phyloP scores from a whole-genome alignment of 2,329 filamentous ascomycete species.

The Esteya vermicola region DNA sequence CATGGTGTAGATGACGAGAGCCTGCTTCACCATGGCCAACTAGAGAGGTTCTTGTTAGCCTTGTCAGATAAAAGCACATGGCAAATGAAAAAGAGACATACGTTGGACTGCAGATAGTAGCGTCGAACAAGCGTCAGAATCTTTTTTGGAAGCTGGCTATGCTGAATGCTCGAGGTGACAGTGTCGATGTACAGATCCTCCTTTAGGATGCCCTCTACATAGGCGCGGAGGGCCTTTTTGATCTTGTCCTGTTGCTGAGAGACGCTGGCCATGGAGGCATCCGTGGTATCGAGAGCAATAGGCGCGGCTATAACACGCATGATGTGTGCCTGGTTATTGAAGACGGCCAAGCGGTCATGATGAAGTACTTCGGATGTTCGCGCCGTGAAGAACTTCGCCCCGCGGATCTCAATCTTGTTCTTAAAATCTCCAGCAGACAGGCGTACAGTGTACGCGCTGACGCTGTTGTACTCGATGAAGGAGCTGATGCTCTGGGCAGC shows the following conservation, averaged over 20 bases:
- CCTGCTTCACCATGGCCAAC: conserved; percentile 35
- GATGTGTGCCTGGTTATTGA: conserved; percentile 22
- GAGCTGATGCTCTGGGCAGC: conserved; percentile 31
- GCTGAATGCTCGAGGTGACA: conserved; percentile 26
- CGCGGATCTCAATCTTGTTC: conserved; percentile 27
- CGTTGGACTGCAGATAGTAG: conserved; percentile 30
- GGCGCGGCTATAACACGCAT: conserved; percentile 29
- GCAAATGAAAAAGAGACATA: conserved; percentile 14
- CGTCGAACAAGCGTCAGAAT: conserved; percentile 32
- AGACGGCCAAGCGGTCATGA: conserved; percentile 33
- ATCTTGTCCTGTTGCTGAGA: conserved; percentile 29
- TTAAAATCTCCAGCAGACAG: conserved; percentile 34
- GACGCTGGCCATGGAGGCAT: conserved; percentile 16
- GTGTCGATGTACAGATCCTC: conserved; percentile 34
- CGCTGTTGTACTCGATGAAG: conserved; percentile 21
- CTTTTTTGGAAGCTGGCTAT: conserved; percentile 29
- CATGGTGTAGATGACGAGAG: conserved; percentile 40
- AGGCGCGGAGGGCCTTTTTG: conserved; percentile 27
- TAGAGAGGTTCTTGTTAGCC: conserved; percentile 11
- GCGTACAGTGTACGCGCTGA: conserved; percentile 25
- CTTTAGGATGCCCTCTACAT: conserved; percentile 30
- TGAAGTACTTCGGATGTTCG: conserved; percentile 30
- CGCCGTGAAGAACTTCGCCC: conserved; percentile 37
- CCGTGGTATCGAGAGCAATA: conserved; percentile 33
- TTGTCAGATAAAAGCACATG: background rate